Base-by-base conservation (phyloP, 2,329 filamentous ascomycete genomes). In the Aaosphaeria arxii region DNA sequence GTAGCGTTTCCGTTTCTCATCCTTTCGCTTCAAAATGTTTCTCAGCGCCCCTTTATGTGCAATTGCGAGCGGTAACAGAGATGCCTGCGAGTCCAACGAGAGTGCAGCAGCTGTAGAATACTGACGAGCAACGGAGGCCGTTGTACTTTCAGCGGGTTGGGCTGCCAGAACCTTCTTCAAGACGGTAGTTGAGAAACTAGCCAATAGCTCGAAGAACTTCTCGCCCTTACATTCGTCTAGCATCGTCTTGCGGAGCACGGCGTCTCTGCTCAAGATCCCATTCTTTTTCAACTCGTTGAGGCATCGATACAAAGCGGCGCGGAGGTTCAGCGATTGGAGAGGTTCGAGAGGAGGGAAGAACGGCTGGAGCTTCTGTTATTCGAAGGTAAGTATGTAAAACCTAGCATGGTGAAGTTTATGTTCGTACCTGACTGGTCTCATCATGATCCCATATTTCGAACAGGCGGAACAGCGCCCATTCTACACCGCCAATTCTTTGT, bases 211-310 rank as follows among this genome's bases (percentile, higher is more conserved):
- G 65, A 91, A 91, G 46, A 97, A 82, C 54, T 89, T 86, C 46
- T 96, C 91, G 5, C 92, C 92, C 56, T 88, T 91, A 73, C 94
- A 99, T 60, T 99, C 92, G 65, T 99, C 94, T 44, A 99, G 77
- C 89, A 96, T 96, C 0, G 90, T 95, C 74, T 96, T 96, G 44
- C 94, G 84, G 31, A 97, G 73, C 1, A 95, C 81, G 0, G 82
- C 81, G 62, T 96, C 91, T 43, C 89, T 80, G 3, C 90, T 89
- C 6, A 97, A 76, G 0, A 86, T 76, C 30, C 91, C 91, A 72
- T 84, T 89, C 74, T 95, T 95, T 75, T 97, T 97, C 50, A 90
- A 77, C 44, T 89, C 86, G 54, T 92, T 88, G 46, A 99, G 82
- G 56, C 81, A 84, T 69, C 90, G 83, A 59, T 91, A 87, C 6